These are phyloP conservation scores for Tolypocladium nubicola DNA, from an alignment of 2,329 filamentous ascomycete species.

Conservation along the genomic window DNA sequence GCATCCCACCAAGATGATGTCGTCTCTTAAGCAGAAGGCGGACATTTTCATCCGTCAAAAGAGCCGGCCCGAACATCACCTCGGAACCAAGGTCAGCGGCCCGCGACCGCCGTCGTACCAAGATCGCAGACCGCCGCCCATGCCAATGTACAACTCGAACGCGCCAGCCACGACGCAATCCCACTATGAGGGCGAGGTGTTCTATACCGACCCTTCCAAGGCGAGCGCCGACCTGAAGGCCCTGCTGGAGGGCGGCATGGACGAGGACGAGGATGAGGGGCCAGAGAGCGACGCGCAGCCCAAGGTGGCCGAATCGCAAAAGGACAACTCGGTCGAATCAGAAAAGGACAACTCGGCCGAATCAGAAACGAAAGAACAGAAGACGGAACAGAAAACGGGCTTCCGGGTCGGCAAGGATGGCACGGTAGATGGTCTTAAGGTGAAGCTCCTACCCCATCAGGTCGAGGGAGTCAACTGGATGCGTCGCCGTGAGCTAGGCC, in stretches of 20 bases:
- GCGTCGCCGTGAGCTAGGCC: conserved; percentile 81
- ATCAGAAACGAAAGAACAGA: conserved; percentile 11
- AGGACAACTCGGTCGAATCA: conserved; percentile 9
- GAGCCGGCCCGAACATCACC: conserved; percentile 47
- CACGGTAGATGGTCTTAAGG: conserved; percentile 65
- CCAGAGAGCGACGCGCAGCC: conserved; percentile 28
- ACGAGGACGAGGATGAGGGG: conserved; percentile 63
- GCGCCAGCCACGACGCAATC: conserved; percentile 3
- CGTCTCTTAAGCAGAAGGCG: conserved; percentile 44
- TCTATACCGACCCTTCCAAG: conserved; percentile 61
- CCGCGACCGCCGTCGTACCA: conserved; percentile 36
- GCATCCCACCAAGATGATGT: conserved; percentile 32
- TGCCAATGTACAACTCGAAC: conserved; percentile 38
- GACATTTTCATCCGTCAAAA: conserved; percentile 44
- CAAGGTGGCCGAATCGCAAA: neutral
- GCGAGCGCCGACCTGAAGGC: conserved; percentile 71
- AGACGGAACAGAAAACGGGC: conserved; percentile 9
- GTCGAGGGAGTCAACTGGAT: conserved; percentile 93
- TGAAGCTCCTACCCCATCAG: conserved; percentile 87
- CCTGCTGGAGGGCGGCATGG: conserved; percentile 70
- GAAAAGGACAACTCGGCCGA: conserved; percentile 9
- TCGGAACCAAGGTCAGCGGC: conserved; percentile 35
- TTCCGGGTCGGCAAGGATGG: conserved; percentile 32
- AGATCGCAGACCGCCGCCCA: conserved; percentile 34
- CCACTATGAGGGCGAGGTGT: conserved; percentile 30